Evolutionary conservation across 2,329 filamentous ascomycete genomes (phyloP), one percentile per base, ranked within the genome.

Genomic region (Trichophyton mentagrophytes): DNA sequence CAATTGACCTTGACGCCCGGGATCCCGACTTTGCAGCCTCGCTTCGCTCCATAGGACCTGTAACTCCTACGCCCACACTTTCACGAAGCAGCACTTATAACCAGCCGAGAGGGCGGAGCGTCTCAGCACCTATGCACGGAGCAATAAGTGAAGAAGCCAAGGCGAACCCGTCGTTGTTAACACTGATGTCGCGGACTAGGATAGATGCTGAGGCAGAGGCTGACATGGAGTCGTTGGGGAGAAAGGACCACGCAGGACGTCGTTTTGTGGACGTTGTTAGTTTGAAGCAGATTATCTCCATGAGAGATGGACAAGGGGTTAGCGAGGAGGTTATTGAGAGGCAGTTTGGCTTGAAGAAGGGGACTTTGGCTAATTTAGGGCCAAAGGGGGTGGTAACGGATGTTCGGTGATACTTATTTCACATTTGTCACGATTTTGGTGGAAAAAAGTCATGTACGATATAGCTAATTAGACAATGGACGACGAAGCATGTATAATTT

Each of bases 21-120:
- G 83, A 85, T 68, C 82, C 82, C 1, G 76, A 80, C 68, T 92
- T 80, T 82, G 88, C 91, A 79, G 86, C 84, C 70, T 95, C 90
- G 65, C 88, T 97, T 64, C 87, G 85, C 67, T 75, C 73, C 53
- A 75, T 85, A 61, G 83, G 82, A 61, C 78, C 81, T 60, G 82
- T 85, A 6, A 79, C 78, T 60, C 81, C 81, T 33, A 79, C 79
- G 62, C 81, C 81, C 2, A 82, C 81, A 27, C 75, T 79, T 64
- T 84, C 81, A 9, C 74, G 77, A 38, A 78, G 79, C 46, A 84
- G 82, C 51, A 77, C 77, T 25, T 82, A 80, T 65, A 66, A 68
- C 30, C 61, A 56, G 30, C 17, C 56, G 30, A 57, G 17, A 6
- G 67, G 63, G n/a, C 71, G 51, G 70, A 69, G 63, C 69, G 72